phyloP scores from a whole-genome alignment of 164 flowering plant species.

The Akebia trifoliata region DNA sequence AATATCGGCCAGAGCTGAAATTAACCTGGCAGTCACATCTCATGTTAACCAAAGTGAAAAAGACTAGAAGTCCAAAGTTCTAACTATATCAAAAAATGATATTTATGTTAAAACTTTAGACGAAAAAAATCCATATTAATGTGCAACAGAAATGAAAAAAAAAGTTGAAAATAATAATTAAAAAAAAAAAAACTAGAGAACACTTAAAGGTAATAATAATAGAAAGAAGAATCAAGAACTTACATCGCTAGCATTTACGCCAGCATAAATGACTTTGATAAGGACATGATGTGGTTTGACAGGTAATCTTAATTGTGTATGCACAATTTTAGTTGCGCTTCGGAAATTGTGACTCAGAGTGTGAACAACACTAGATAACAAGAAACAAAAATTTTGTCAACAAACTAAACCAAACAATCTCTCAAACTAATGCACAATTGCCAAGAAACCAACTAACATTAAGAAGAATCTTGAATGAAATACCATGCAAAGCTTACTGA shows the following conservation, averaged over 20 bases:
- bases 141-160: neutral
- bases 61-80: neutral
- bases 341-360: conserved; percentile 80
- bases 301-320: conserved; percentile 48
- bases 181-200: neutral
- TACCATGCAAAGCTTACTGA: neutral
- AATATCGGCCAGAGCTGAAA: conserved; percentile 94
- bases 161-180: neutral
- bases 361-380: conserved; percentile 70
- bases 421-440: neutral
- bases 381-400: conserved; percentile 1
- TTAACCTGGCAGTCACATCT: conserved; percentile 56
- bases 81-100: no score
- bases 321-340: conserved; percentile 63
- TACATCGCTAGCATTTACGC: conserved; percentile 99
- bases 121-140: neutral
- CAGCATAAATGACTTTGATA: conserved; percentile 83
- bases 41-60: neutral
- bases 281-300: conserved; percentile 65
- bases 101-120: no score
- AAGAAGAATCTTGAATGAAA: neutral
- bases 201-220: neutral
- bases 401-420: conserved; percentile 5
- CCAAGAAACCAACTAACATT: neutral
- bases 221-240: conserved; percentile 30